phyloP scores from a whole-genome alignment of 129 eudicot genomes.

The Scalesia atractyloides region DNA sequence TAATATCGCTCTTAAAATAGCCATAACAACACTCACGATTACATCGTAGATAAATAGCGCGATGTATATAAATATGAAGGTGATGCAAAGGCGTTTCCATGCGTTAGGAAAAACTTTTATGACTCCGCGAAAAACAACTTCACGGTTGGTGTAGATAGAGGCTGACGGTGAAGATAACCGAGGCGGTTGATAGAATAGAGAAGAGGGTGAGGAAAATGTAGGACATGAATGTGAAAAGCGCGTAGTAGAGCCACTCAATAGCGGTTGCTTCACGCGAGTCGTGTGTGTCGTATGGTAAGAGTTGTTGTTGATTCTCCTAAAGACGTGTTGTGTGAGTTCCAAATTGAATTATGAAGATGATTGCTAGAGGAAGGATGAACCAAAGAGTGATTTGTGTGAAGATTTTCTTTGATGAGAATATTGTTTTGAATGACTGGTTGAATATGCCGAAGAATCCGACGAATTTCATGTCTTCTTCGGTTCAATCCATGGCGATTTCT shows the following conservation, averaged over 20 bases:
- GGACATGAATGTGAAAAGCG: conserved; percentile 40
- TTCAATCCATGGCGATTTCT: conserved; percentile 33
- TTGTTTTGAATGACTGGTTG: conserved; percentile 34
- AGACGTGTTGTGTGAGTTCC: conserved; percentile 8
- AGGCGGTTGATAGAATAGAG: conserved; percentile 64
- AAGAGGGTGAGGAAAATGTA: conserved; percentile 46
- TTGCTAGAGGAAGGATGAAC: conserved; percentile 32
- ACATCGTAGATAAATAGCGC: conserved; percentile 21
- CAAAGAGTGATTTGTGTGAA: conserved; percentile 37
- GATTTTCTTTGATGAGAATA: conserved; percentile 27
- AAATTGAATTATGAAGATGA: conserved; percentile 21
- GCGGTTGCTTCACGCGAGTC: neutral
- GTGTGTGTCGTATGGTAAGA: neutral
- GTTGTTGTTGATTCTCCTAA: conserved; percentile 8
- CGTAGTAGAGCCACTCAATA: conserved; percentile 31
- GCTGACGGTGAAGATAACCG: conserved; percentile 73
- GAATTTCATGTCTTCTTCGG: conserved; percentile 37
- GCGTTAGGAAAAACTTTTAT: conserved; percentile 44
- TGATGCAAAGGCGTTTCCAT: conserved; percentile 32
- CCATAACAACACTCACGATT: neutral
- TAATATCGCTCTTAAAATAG: conserved; percentile 1
- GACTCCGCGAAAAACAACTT: conserved; percentile 36
- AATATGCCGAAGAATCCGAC: conserved; percentile 36
- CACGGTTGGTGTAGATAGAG: conserved; percentile 42
- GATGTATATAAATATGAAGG: conserved; percentile 23